Evolutionary conservation across 2,329 filamentous ascomycete species (phyloP).

Genomic region (Aspergillus ruber): DNA sequence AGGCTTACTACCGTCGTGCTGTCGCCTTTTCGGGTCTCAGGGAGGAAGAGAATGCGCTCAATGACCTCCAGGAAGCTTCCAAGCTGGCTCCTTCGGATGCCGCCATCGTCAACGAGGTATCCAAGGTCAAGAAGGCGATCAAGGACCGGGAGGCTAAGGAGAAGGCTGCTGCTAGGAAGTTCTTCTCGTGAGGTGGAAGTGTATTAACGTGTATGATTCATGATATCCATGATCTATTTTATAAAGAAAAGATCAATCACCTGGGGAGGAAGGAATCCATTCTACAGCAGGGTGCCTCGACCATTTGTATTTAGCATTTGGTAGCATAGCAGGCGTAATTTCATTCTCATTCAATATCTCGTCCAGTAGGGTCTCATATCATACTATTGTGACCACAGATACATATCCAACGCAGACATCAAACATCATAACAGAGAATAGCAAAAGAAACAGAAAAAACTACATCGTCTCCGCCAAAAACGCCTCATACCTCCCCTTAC

Average conservation of each 20-base stretch:
- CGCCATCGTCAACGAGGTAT: conserved; percentile 67
- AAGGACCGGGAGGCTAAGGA: conserved; percentile 74
- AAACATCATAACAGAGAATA: neutral
- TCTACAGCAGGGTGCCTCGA: no score
- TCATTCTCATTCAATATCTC: no score
- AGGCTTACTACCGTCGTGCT: conserved; percentile 79
- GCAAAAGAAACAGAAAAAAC: neutral
- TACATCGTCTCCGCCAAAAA: conserved; percentile 18
- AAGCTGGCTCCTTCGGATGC: conserved; percentile 68
- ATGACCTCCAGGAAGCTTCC: conserved; percentile 68
- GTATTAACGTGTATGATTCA: conserved; percentile 16
- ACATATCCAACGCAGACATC: neutral
- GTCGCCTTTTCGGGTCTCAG: conserved; percentile 68
- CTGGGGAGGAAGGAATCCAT: no score
- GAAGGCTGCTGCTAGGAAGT: conserved; percentile 88
- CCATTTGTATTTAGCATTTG: no score
- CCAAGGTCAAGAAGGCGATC: conserved; percentile 68
- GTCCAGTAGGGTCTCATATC: no score
- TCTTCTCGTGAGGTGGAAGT: conserved; percentile 55
- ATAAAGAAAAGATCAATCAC: neutral
- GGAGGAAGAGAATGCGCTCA: conserved; percentile 75
- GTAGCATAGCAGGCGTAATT: no score
- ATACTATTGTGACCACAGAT: neutral
- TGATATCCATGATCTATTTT: conserved; percentile 23
- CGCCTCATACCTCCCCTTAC: conserved; percentile 19